phyloP scores from a whole-genome alignment of 257 asterid species.

The Thymus quinquecostatus region DNA sequence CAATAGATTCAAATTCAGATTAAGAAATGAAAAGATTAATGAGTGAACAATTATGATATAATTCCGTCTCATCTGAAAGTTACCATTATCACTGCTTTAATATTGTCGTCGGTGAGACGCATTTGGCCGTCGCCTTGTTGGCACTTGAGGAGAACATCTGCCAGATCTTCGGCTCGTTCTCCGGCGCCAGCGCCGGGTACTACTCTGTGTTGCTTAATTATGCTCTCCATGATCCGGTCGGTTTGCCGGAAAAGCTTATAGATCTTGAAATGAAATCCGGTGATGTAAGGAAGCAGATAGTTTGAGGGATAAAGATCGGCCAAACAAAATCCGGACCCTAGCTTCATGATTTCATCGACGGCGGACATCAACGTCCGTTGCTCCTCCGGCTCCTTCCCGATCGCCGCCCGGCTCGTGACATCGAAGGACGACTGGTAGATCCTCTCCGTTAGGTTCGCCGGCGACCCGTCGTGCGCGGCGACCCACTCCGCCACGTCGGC shows the following conservation, averaged over 20 bases:
- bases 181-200: too few species aligned
- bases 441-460: background rate
- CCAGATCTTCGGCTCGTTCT: background rate
- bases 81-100: slow-evolving; percentile 11
- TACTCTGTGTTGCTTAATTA: background rate
- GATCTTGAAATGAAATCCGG: background rate
- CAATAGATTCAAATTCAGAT: too few species aligned
- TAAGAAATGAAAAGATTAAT: too few species aligned
- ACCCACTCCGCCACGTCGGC: background rate
- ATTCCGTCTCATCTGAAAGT: too few species aligned
- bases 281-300: background rate
- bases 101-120: background rate
- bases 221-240: background rate
- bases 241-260: background rate
- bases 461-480: background rate
- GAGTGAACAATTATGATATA: too few species aligned
- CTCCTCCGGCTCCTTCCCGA: background rate
- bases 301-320: background rate
- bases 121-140: background rate
- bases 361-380: background rate
- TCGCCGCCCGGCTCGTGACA: background rate
- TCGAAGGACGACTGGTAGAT: background rate
- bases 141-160: slow-evolving; percentile 1
- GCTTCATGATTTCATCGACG: background rate
- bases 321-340: background rate